Percentiles rank a stretch among this genome's conserved stretches.
Evolutionary conservation across 1,284 basidiomycete genomes (phyloP).

Genomic region (Moniliella sp.): DNA sequence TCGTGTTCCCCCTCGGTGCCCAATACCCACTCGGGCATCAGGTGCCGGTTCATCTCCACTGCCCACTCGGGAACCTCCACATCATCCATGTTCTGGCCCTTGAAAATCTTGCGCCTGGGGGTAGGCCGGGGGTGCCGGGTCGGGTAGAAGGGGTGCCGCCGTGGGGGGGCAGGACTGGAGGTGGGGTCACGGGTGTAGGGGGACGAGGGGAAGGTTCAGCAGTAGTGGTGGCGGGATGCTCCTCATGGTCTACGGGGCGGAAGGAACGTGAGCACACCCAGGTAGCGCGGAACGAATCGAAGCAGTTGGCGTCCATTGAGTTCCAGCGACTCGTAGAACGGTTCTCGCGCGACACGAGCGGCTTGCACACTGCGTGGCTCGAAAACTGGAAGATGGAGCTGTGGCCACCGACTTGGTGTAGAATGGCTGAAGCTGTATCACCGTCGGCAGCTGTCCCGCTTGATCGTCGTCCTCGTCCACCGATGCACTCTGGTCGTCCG

Average conservation of each 20-base stretch:
- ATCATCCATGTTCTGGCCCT: conserved; percentile 20
- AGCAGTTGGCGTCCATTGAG: conserved; percentile 70
- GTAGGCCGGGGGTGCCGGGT: conserved; percentile 26
- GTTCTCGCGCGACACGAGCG: conserved; percentile 84
- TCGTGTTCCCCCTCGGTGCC: too few relatives aligned
- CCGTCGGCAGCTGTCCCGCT: conserved; percentile 9
- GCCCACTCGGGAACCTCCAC: conserved; percentile 47
- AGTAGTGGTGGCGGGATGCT: conserved; percentile 1
- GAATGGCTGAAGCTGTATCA: conserved; percentile 77
- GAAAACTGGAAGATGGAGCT: conserved; percentile 95
- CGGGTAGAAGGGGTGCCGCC: conserved; percentile 11
- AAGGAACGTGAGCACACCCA: conserved; percentile 92
- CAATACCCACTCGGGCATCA: conserved; percentile 73
- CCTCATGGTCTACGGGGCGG: conserved; percentile 12
- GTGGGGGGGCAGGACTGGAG: conserved; percentile 3
- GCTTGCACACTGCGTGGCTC: conserved; percentile 93
- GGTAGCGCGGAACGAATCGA: conserved; percentile 78
- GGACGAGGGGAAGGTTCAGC: neutral
- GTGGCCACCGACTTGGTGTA: conserved; percentile 89
- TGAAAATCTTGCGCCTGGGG: conserved; percentile 28
- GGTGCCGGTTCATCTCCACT: conserved; percentile 76
- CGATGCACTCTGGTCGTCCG: conserved; percentile 1
- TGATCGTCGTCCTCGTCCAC: conserved; percentile 1
- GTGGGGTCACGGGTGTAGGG: neutral
- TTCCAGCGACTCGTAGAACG: conserved; percentile 89